Evolutionary conservation across 2,329 filamentous ascomycete genomes (phyloP), one percentile per base, ranked within the genome.

Genomic region (Plenodomus tracheiphilus): DNA sequence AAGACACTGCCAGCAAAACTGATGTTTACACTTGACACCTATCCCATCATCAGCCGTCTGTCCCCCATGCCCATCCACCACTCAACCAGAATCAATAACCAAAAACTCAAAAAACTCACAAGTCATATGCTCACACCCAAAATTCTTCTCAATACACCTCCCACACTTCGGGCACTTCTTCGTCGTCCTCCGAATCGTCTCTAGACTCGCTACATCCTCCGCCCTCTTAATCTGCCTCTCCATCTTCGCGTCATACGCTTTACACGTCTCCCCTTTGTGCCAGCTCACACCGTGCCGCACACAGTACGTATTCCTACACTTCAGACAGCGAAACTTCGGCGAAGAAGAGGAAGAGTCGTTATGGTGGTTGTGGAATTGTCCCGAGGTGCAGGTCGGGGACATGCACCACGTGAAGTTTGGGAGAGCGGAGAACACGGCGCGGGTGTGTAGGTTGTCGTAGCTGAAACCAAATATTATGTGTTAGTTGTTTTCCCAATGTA

Each of bases 361-460:
- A n/a, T n/a, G n/a, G n/a, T n/a, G n/a, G n/a, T n/a, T n/a, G 39
- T 84, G 81, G 2, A 82, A 70, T 53, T 84, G 81, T 0, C 82
- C 81, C 1, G 73, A 76, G 8, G 69, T 74, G 56, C 83, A 85
- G 2, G 69, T 71, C 0, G 78, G 68, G 7, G 51, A 47, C 1
- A 81, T 74, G 55, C 82, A 85, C 77, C 79, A 83, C 13, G 76
- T 64, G 54, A 83, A 85, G 25, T 76, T 75, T 0, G 73, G 68
- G 1, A 76, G 66, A 17, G 68, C 61, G 16, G 74, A 72, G 44
- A 83, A 67, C 10, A 74, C 74, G 10, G 74, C 72, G 16, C 76
- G 72, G 2, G 77, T 67, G 5, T 74, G 65, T 28, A 81, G 65
- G 1, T 61, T 67, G 42, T 81, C 75, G 51, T 81, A 70, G 9